Evolutionary conservation across 306 rosid species (phyloP).

Genomic region (Adenanthera pavonina): DNA sequence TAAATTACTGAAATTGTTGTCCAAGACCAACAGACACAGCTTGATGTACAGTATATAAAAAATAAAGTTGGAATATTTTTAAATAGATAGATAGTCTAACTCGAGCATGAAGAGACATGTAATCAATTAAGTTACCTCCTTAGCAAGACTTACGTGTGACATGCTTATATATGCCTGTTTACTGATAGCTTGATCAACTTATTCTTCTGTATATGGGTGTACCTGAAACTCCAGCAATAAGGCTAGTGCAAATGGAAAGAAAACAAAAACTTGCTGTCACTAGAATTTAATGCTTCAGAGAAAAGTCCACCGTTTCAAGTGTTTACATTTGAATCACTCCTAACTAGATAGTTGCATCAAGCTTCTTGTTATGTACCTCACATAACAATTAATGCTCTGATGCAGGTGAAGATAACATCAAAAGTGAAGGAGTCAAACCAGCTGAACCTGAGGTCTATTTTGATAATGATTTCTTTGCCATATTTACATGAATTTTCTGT

Average conservation of each 20-base stretch:
- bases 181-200: neutral
- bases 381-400: slow-evolving; percentile 23
- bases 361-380: neutral
- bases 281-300: slow-evolving; percentile 1
- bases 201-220: neutral
- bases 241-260: neutral
- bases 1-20: slow-evolving; percentile 34
- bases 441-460: slow-evolving; percentile 63
- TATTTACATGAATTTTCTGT: slow-evolving; percentile 25
- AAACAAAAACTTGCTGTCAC: neutral
- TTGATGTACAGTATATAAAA: slow-evolving; percentile 28
- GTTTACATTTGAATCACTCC: slow-evolving; percentile 10
- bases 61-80: slow-evolving; percentile 22
- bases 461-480: slow-evolving; percentile 17
- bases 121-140: neutral
- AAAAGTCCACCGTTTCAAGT: slow-evolving; percentile 21
- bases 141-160: neutral
- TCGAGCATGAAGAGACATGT: neutral
- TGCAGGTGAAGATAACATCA: slow-evolving; percentile 83
- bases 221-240: slow-evolving; percentile 9
- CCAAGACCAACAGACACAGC: neutral
- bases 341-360: slow-evolving; percentile 30
- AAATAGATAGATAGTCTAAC: neutral
- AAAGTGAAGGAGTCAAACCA: slow-evolving; percentile 78
- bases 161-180: neutral